phyloP scores from a whole-genome alignment of 23 red algal genomes.

The Gracilaria domingensis region DNA sequence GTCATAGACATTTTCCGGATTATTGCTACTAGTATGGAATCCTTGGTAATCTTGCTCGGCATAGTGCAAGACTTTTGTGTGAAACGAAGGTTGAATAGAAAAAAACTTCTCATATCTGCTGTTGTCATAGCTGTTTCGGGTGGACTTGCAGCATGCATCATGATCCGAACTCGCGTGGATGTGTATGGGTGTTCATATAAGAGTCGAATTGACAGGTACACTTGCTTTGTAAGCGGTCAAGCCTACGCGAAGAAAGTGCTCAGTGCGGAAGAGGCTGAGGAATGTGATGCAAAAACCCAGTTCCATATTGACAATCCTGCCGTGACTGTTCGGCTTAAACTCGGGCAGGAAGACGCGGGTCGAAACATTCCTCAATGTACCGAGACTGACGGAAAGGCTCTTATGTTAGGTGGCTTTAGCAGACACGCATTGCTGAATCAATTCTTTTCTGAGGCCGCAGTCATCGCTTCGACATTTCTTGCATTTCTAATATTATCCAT shows the following conservation, averaged over 20 bases:
- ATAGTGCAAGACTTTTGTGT: slow-evolving; percentile 22
- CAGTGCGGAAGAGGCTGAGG: background rate
- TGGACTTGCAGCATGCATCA: slow-evolving; percentile 37
- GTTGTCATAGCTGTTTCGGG: slow-evolving; percentile 2
- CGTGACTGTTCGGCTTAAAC: background rate
- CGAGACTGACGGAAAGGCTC: background rate
- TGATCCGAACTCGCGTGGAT: slow-evolving; percentile 21
- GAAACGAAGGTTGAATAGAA: slow-evolving; percentile 16
- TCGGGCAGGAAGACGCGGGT: background rate
- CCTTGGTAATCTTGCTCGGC: slow-evolving; percentile 22
- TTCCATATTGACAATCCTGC: slow-evolving; percentile 14
- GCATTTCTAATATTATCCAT: slow-evolving; percentile 18
- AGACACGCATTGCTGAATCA: slow-evolving; percentile 27
- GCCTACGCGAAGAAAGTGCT: slow-evolving; percentile 9
- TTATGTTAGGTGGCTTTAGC: background rate
- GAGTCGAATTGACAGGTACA: background rate
- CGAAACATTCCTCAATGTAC: slow-evolving; percentile 17
- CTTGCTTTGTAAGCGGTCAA: background rate
- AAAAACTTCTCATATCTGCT: slow-evolving; percentile 7
- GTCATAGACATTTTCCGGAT: slow-evolving; percentile 20
- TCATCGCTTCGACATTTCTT: slow-evolving; percentile 16
- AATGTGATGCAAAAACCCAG: slow-evolving; percentile 8
- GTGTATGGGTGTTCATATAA: slow-evolving; percentile 27
- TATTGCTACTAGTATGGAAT: slow-evolving; percentile 18
- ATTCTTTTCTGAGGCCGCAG: slow-evolving; percentile 28